Base-by-base conservation (phyloP, 345 rosid genomes). In the Eucalyptus globulus region DNA sequence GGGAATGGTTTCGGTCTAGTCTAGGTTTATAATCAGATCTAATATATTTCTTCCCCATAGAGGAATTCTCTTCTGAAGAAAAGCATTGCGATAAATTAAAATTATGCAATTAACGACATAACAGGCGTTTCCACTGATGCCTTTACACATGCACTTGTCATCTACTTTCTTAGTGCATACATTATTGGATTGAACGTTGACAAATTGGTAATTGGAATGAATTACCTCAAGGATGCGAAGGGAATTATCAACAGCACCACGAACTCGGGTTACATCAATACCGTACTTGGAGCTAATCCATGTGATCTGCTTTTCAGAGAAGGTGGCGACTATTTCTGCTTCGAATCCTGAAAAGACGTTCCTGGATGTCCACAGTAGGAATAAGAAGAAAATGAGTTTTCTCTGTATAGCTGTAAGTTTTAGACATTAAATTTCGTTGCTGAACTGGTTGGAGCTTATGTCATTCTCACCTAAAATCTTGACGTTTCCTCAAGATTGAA, bases 241-340 rank as follows among this genome's bases (percentile, higher is more conserved):
- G 44, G 96, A 88, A 91, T 95, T 95, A 93, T 95, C 97, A 22
- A 94, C 93, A 22, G 93, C 95, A 10, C 95, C 94, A 45, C 95
- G 92, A 81, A 95, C 94, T 87, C 93, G 88, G 93, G 93, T 93
- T 2, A 93, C 90, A 5, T 95, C 97, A 47, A 95, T 91, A 31
- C 91, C 89, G 88, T 93, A 92, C 49, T 92, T 88, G 47, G 92
- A 86, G 91, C 95, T 91, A 51, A 94, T 91, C 17, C 94, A 87
- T 81, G 86, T 69, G 89, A 95, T 93, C 88, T 95, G 94, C 53
- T 93, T 95, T 49, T 95, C 96, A 69, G 89, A 90, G 24, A 91
- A 89, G 45, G 54, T 91, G 40, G 95, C 92, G 87, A 94, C 92
- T 22, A 86, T 72, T 80, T 93, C 94, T 69, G 96, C 93, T 83